Evolutionary conservation across 129 eudicot species (phyloP), one percentile per base, ranked within the genome.

Genomic region (Artemisia argyi): DNA sequence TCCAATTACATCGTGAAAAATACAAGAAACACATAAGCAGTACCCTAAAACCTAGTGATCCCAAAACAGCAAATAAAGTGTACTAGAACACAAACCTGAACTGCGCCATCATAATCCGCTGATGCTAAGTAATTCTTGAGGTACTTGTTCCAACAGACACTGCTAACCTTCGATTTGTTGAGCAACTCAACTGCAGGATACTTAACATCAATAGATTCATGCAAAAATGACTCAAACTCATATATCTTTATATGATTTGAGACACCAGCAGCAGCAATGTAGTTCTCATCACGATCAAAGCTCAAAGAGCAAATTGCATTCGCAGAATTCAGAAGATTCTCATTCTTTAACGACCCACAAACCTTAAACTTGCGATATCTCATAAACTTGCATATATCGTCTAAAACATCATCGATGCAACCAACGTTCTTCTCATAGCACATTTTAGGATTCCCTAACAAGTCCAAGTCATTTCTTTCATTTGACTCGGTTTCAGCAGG

Each of bases 241-340:
- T 66, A 86, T 44, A 89, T 76, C 72, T 89, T 89, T 24, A 89
- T 89, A 64, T 82, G 86, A 81, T 86, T 84, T 12, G 86, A 86
- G 50, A 80, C 85, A 64, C 89, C 96, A 48, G 78, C 92, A 24
- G 84, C 75, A 68, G 92, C 96, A 52, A 89, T 26, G 69, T 73
- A 82, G 46, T 86, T 88, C 69, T 86, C 96, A 48, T 89, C 89
- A 9, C 78, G 83, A 65, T 89, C 87, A 75, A 89, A 86, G 73
- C 89, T 79, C 81, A 89, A 70, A 46, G 96, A 86, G 62, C 85
- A 68, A 9, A 89, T 78, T 28, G 85, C 83, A 66, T 80, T 80
- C 7, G 77, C 52, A 9, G 85, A 80, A 59, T 71, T 80, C 18
- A 47, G 28, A 69, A 84, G 65, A 54, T 78, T 85, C 3, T 68